Percentiles rank a stretch among this genome's conserved stretches.
Evolutionary conservation across 2,329 filamentous ascomycete species (phyloP).

Genomic region (Remersonia thermophila): DNA sequence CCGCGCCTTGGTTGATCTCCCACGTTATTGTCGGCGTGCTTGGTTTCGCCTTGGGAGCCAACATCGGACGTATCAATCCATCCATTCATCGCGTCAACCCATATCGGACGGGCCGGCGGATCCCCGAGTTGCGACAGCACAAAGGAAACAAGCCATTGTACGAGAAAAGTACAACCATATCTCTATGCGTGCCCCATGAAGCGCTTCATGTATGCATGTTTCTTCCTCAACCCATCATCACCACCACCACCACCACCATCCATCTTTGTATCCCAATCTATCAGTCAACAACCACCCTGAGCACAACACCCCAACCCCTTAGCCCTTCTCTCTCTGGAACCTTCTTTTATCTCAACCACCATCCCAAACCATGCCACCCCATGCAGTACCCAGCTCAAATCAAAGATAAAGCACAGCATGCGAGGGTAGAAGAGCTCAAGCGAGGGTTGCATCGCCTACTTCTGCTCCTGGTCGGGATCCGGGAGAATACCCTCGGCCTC

Average conservation of each 20-base stretch:
- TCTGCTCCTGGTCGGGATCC: constrained; percentile 48
- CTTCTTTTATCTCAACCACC: neutral
- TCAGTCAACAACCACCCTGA: too few species aligned
- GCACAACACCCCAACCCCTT: neutral
- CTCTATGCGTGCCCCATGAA: neutral
- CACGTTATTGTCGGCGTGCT: too few species aligned
- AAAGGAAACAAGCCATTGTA: constrained; percentile 1
- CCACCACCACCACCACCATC: neutral
- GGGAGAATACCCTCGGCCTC: constrained; percentile 89
- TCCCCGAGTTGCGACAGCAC: too few species aligned
- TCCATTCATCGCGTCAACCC: too few species aligned
- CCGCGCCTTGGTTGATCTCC: too few species aligned
- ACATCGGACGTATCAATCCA: too few species aligned
- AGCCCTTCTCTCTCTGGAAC: neutral
- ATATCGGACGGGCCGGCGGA: too few species aligned
- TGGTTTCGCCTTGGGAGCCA: too few species aligned
- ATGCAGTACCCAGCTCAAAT: too few species aligned
- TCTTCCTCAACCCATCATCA: neutral
- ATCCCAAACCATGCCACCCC: neutral
- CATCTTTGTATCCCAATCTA: neutral
- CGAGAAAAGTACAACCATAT: constrained; percentile 4
- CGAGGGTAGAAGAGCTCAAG: too few species aligned
- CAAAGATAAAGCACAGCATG: too few species aligned
- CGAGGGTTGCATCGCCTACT: constrained; percentile 37
- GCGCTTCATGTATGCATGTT: neutral